A percentile compares a stretch with the other conserved stretches of the same genome.
phyloP scores from a whole-genome alignment of 129 eudicot species.

The Deinandra increscens region DNA sequence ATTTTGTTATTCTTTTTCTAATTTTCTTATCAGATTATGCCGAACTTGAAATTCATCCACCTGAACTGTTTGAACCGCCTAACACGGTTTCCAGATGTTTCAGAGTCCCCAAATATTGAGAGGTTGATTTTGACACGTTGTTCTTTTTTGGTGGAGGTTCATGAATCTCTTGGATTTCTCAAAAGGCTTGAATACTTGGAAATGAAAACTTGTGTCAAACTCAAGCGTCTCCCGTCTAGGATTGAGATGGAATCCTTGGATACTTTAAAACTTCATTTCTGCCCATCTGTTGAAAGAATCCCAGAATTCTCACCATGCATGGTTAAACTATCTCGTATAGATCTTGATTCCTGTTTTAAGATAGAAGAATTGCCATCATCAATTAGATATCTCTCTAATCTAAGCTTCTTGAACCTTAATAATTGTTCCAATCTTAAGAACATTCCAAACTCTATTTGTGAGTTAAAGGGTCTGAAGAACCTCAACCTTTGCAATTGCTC shows the following conservation, averaged over 20 bases:
- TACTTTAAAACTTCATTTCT: conserved; percentile 1
- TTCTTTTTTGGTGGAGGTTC: not conserved
- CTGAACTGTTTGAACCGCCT: not conserved
- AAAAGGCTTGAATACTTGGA: conserved; percentile 15
- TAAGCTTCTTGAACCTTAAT: too few species aligned
- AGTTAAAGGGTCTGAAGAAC: too few species aligned
- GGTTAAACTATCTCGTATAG: not conserved
- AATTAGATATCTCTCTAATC: not conserved
- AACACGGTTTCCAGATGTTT: conserved; percentile 20
- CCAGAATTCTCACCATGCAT: not conserved
- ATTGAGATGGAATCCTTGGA: too few species aligned
- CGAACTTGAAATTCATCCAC: conserved; percentile 15
- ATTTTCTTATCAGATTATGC: not conserved
- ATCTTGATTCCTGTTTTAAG: not conserved
- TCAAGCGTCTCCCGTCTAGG: not conserved
- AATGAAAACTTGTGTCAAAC: not conserved
- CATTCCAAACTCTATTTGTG: too few species aligned
- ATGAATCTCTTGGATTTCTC: conserved; percentile 11
- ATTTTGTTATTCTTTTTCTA: not conserved
- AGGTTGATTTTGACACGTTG: conserved; percentile 7
- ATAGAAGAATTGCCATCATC: conserved; percentile 18
- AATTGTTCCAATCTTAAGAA: too few species aligned
- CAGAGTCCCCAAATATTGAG: too few species aligned
- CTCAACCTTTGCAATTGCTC: too few species aligned
- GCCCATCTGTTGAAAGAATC: not conserved